Percentiles rank a stretch among this genome's conserved stretches.
Evolutionary conservation across 176 grass and related monocot species (phyloP).

Genomic region (Juncus effusus): DNA sequence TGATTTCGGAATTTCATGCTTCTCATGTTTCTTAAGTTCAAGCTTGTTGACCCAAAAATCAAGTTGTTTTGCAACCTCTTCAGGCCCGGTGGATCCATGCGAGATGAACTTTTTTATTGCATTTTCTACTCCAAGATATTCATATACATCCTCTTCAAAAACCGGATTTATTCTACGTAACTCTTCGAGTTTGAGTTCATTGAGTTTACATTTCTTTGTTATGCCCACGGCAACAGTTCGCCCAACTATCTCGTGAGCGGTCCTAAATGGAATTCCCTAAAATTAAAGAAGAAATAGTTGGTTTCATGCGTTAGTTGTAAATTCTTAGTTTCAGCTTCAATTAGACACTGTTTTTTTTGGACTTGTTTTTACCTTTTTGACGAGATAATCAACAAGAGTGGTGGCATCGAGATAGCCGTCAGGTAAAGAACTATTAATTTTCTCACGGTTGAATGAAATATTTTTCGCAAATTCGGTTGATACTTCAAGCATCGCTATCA

Average conservation of each 20-base stretch:
- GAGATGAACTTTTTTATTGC: conserved; percentile 88
- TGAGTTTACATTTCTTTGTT: conserved; percentile 68
- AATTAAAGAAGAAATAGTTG: not conserved
- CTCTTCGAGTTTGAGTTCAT: conserved; percentile 62
- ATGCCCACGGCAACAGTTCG: conserved; percentile 73
- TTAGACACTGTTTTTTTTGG: not conserved
- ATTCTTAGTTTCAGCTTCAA: not conserved
- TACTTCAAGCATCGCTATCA: conserved; percentile 95
- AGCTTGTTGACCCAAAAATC: conserved; percentile 62
- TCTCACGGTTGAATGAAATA: conserved; percentile 79
- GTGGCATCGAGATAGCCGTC: conserved; percentile 94
- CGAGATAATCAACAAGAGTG: conserved; percentile 98
- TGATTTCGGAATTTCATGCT: conserved; percentile 21
- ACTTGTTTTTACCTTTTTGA: conserved; percentile 79
- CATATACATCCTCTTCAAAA: conserved; percentile 74
- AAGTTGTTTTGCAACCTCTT: conserved; percentile 68
- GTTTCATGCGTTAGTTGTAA: not conserved
- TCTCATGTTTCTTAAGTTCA: conserved; percentile 32
- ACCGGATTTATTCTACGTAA: conserved; percentile 57
- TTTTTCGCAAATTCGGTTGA: conserved; percentile 81
- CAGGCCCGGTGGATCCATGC: conserved; percentile 75
- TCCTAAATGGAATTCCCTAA: conserved; percentile 85
- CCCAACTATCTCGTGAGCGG: conserved; percentile 92
- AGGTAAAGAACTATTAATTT: conserved; percentile 77
- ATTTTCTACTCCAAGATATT: conserved; percentile 76